These are phyloP conservation scores for Trypanosoma avium DNA, from an alignment of 208 protist genomes.

Conservation along the genomic window DNA sequence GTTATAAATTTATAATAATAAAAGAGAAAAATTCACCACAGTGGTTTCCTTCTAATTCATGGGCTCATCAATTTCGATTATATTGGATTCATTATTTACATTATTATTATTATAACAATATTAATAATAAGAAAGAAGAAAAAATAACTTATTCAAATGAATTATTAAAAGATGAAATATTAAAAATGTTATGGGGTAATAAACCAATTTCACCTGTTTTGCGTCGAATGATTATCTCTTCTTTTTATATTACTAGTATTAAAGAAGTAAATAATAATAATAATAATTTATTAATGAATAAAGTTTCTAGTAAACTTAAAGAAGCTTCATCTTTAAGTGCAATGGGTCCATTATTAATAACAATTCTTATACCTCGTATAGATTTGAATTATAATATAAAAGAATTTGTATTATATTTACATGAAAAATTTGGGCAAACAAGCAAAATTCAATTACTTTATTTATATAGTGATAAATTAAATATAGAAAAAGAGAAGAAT, in stretches of 20 bases:
- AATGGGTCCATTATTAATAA: not conserved
- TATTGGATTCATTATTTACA: slow-evolving; percentile 17
- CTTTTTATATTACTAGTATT: too few species aligned
- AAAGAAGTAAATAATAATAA: not conserved
- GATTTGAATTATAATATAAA: not conserved
- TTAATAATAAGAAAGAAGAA: too few species aligned
- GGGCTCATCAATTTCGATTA: slow-evolving; percentile 8
- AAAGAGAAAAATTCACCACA: not conserved
- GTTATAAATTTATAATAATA: not conserved
- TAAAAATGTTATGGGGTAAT: too few species aligned
- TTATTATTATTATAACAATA: not conserved
- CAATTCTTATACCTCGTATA: not conserved
- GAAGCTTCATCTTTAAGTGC: not conserved
- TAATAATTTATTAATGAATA: not conserved
- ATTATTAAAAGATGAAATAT: too few species aligned
- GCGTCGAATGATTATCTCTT: not conserved
- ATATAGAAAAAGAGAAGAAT: not conserved
- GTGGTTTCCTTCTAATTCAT: slow-evolving; percentile 13
- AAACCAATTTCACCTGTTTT: slow-evolving; percentile 11
- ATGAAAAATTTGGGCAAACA: slow-evolving; percentile 18
- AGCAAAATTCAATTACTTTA: slow-evolving; percentile 9
- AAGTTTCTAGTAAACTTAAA: not conserved
- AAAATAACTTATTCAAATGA: too few species aligned
- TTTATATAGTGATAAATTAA: not conserved
- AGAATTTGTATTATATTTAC: slow-evolving; percentile 11